Conservation (phyloP, 257 asterid species). For the Leptodermis oblonga region DNA sequence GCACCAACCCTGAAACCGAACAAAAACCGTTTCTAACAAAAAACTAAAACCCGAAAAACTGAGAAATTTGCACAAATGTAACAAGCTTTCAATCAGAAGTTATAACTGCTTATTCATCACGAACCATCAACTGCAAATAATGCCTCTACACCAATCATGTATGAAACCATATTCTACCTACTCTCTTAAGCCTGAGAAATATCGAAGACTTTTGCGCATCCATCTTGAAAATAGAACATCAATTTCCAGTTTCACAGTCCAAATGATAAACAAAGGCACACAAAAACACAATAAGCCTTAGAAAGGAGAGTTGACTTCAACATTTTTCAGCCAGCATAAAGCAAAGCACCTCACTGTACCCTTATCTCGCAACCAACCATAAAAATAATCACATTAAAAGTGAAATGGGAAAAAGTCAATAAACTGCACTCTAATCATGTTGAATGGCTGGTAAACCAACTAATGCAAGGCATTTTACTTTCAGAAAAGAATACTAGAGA, state of each 20-base stretch:
- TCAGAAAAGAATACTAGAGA: background rate
- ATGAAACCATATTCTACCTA: background rate
- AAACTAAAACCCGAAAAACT: background rate
- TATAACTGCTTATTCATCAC: background rate
- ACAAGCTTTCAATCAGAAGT: background rate
- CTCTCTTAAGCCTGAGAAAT: background rate
- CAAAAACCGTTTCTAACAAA: slow-evolving; percentile 13
- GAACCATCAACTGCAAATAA: background rate
- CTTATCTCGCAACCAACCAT: slow-evolving; percentile 9
- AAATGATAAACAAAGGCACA: background rate
- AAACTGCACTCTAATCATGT: background rate
- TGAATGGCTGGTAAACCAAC: background rate
- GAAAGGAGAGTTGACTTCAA: slow-evolving; percentile 10
- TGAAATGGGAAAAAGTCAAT: background rate
- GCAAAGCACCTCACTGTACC: slow-evolving; percentile 6
- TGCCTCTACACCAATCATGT: slow-evolving; percentile 4
- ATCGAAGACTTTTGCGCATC: background rate
- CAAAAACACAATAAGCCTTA: background rate
- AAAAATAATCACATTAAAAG: background rate
- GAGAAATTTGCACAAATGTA: background rate
- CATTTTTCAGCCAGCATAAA: background rate
- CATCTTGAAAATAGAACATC: background rate
- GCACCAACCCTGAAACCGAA: slow-evolving; percentile 43
- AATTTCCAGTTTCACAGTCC: background rate
- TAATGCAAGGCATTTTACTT: slow-evolving; percentile 1